A percentile compares a stretch with the other conserved stretches of the same genome.
Evolutionary conservation across 148 eudicot species (phyloP).

Genomic region (Silene latifolia): DNA sequence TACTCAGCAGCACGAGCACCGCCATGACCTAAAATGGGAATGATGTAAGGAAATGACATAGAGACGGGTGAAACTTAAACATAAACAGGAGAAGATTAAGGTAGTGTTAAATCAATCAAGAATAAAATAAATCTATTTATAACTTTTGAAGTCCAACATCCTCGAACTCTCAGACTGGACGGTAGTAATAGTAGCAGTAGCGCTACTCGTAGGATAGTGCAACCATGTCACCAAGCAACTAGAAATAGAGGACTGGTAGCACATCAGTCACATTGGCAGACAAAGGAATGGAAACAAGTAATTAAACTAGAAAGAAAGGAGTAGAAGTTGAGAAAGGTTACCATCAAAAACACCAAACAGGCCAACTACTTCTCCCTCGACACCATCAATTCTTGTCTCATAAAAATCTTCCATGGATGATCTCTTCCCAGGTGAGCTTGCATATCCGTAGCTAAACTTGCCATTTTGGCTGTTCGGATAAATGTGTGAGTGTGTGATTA

Average conservation of each 20-base stretch:
- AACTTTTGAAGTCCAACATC: neutral
- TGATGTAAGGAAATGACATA: neutral
- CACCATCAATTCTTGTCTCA: constrained; percentile 94
- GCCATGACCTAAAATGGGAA: constrained; percentile 67
- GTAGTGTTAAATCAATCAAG: neutral
- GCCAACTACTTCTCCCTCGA: constrained; percentile 87
- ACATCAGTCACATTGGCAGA: neutral
- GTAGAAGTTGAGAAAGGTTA: constrained; percentile 21
- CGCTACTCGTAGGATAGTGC: neutral
- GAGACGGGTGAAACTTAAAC: neutral
- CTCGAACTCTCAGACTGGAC: neutral
- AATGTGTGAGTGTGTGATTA: too few species aligned
- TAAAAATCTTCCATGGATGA: constrained; percentile 99
- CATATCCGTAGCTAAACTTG: constrained; percentile 90
- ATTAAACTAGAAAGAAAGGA: neutral
- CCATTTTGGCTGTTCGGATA: constrained; percentile 65
- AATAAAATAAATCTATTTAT: neutral
- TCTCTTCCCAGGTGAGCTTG: constrained; percentile 93
- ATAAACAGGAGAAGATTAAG: neutral
- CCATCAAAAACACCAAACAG: constrained; percentile 97
- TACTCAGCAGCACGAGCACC: constrained; percentile 99
- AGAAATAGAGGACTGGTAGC: neutral
- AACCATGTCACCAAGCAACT: neutral
- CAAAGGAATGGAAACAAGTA: neutral
- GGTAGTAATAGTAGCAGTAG: neutral